Evolutionary conservation across 2,329 filamentous ascomycete species (phyloP).

Genomic region (Juglanconis oblonga): DNA sequence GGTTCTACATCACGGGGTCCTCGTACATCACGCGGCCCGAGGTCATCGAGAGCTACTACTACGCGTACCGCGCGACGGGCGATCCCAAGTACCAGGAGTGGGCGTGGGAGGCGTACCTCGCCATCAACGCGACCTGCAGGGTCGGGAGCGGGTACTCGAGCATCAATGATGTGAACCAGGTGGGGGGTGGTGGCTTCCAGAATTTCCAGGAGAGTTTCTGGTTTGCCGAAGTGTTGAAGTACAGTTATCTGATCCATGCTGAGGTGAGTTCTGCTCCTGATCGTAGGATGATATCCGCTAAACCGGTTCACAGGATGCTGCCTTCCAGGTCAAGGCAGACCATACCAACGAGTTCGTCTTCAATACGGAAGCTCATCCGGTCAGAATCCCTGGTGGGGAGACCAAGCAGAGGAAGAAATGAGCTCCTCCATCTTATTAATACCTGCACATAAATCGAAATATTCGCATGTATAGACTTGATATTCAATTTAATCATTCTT

Average conservation of each 20-base stretch:
- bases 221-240: conserved; percentile 87
- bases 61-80: conserved; percentile 78
- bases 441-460: background rate
- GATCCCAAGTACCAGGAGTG: conserved; percentile 76
- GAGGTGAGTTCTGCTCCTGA: conserved; percentile 26
- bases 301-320: conserved; percentile 43
- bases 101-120: conserved; percentile 75
- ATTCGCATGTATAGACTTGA: background rate
- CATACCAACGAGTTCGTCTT: conserved; percentile 47
- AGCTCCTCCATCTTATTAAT: background rate
- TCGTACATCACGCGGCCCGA: conserved; percentile 74
- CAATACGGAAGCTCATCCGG: conserved; percentile 49
- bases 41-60: conserved; percentile 82
- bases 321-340: conserved; percentile 45
- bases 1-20: conserved; percentile 66
- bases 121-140: conserved; percentile 62
- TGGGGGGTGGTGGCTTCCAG: conserved; percentile 55
- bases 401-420: background rate
- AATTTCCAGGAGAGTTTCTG: conserved; percentile 85
- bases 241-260: conserved; percentile 70
- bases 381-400: conserved; percentile 26
- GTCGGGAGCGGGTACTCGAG: conserved; percentile 66
- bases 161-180: conserved; percentile 63
- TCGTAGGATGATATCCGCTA: conserved; percentile 13
- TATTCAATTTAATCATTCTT: background rate